Evolutionary conservation across 2,329 filamentous ascomycete genomes (phyloP), one percentile per base, ranked within the genome.

Genomic region (Amauroascus verrucosus): DNA sequence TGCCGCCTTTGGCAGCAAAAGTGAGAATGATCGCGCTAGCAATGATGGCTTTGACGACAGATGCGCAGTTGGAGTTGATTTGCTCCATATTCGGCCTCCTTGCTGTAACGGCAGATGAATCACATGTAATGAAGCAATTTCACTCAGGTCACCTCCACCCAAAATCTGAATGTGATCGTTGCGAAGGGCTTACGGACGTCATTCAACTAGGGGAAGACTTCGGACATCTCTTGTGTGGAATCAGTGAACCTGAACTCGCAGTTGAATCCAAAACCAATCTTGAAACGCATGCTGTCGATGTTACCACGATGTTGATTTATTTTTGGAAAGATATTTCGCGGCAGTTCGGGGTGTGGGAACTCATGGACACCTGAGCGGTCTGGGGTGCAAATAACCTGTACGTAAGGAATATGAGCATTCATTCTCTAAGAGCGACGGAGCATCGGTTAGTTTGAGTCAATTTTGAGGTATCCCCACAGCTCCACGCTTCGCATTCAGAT

Each of bases 81-180:
- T 72, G 69, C 52, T 65, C 65, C 0, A 64, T 71, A 1, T 70
- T 72, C 53, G 70, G 69, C 6, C 57, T 72, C 11, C 63, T 69
- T 43, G 57, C 63, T 14, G 55, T 64, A 9, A 57, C 70, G 26
- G 54, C 66, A 9, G 61, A 67, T 48, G 63, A 66, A 52, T 62
- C 48, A 13, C 28, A 43, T 32, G 51, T 53, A 14, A 26, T 54
- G 48, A 48, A 55, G 13, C 57, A 62, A 43, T 54, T 59, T 22
- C 59, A 63, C 38, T 38, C 4, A 28, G 43, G 53, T 37, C 56
- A 56, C 22, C 54, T 55, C 18, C 51, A 56, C 8, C 35, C 57
- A 48, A 59, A 59, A 44, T 45, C 54, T 20, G 59, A 59, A 49
- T 54, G 56, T 33, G 59, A 55, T 40, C 52, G 58, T 38, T 62